Conservation (phyloP, 108 stramenopile genomes). For the Cylindrotheca closterium region DNA sequence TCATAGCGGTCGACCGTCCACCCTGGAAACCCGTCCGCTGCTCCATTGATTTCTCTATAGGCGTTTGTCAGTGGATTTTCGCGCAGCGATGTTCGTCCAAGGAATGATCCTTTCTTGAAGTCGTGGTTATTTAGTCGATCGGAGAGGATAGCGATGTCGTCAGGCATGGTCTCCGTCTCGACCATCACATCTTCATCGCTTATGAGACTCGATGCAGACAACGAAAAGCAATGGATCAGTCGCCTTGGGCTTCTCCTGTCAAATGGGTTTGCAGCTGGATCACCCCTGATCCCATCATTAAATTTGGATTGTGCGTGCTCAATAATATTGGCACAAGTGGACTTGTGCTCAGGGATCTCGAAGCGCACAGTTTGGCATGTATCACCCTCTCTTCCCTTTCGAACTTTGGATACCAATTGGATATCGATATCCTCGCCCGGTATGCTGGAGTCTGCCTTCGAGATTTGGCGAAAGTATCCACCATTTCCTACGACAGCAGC, state of each 20-base stretch:
- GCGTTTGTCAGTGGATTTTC: constrained; percentile 60
- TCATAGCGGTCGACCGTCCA: constrained; percentile 83
- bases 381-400: constrained; percentile 64
- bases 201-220: constrained; percentile 61
- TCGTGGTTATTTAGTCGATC: constrained; percentile 55
- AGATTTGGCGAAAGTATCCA: constrained; percentile 42
- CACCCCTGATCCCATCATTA: constrained; percentile 72
- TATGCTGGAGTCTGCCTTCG: constrained; percentile 14
- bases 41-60: constrained; percentile 83
- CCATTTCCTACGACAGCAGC: constrained; percentile 77
- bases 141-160: constrained; percentile 64
- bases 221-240: constrained; percentile 68
- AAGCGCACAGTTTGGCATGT: constrained; percentile 55
- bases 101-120: constrained; percentile 61
- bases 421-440: constrained; percentile 27
- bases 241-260: constrained; percentile 69
- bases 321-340: constrained; percentile 58
- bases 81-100: constrained; percentile 54
- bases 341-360: constrained; percentile 44
- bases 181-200: constrained; percentile 43
- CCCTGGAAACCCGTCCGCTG: constrained; percentile 80
- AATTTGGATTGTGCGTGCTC: constrained; percentile 56
- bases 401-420: constrained; percentile 54
- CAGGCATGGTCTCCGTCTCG: constrained; percentile 45
- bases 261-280: constrained; percentile 70